Percentiles rank a stretch among this genome's conserved stretches.
phyloP scores from a whole-genome alignment of 257 asterid genomes.

The Mitragyna speciosa region DNA sequence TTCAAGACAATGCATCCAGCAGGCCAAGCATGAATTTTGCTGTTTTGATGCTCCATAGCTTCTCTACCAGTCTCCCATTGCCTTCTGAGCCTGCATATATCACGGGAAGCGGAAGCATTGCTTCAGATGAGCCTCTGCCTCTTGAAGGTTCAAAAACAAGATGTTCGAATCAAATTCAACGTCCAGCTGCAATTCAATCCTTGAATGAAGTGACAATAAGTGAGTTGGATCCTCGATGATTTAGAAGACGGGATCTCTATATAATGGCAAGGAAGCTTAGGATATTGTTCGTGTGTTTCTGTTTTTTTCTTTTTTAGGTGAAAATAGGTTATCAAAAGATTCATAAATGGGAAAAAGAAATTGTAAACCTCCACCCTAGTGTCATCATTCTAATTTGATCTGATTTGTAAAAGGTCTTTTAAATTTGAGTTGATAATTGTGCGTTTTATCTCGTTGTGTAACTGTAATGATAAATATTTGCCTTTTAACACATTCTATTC shows the following conservation, averaged over 20 bases:
- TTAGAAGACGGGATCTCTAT: neutral
- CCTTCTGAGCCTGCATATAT: conserved; percentile 31
- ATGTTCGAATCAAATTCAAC: neutral
- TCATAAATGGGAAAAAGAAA: too few species aligned
- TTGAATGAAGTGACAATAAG: conserved; percentile 2
- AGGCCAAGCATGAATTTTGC: conserved; percentile 38
- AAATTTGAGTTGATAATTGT: neutral
- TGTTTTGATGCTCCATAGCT: conserved; percentile 31
- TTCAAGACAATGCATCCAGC: conserved; percentile 24
- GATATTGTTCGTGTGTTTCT: too few species aligned
- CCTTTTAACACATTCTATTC: neutral
- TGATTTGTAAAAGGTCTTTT: neutral
- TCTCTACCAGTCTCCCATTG: conserved; percentile 18
- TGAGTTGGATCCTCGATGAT: conserved; percentile 11
- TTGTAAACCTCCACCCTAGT: neutral
- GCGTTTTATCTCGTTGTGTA: neutral
- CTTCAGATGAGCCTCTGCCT: neutral
- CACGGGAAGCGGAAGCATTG: neutral
- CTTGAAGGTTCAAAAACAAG: neutral
- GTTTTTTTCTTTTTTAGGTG: too few species aligned
- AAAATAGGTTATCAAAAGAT: too few species aligned
- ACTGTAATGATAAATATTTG: neutral
- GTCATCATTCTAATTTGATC: neutral
- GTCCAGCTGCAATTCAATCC: neutral
- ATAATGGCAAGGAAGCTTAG: neutral